These are phyloP conservation scores for Psilocybe cubensis DNA, from an alignment of 768 basidiomycete genomes.

Conservation along the genomic window DNA sequence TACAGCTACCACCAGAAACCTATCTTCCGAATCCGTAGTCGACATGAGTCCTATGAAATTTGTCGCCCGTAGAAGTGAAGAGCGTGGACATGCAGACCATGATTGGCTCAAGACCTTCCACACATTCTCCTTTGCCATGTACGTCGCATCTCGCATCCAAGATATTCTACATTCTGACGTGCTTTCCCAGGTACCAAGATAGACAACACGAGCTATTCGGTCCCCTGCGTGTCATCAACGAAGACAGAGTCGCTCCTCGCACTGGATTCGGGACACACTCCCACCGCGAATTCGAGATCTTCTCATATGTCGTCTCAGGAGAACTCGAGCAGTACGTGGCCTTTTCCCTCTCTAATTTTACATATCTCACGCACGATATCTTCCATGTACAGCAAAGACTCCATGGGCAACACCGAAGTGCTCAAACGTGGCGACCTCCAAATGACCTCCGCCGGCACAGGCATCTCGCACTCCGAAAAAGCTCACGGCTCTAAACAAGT, in stretches of 20 bases:
- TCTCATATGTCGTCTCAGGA: constrained; percentile 82
- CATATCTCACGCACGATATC: background rate
- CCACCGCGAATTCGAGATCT: constrained; percentile 90
- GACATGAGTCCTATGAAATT: constrained; percentile 41
- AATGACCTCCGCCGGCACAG: constrained; percentile 90
- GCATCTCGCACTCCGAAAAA: constrained; percentile 81
- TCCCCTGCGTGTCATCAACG: constrained; percentile 87
- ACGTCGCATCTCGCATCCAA: constrained; percentile 29
- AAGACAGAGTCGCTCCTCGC: constrained; percentile 77
- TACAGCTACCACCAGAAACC: constrained; percentile 3
- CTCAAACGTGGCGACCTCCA: constrained; percentile 90
- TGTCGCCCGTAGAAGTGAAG: constrained; percentile 57
- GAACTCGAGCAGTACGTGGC: constrained; percentile 76
- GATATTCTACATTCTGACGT: constrained; percentile 1
- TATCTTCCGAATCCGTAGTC: constrained; percentile 7
- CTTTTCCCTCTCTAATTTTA: background rate
- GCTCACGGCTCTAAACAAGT: constrained; percentile 44
- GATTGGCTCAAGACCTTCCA: constrained; percentile 90
- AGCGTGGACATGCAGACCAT: constrained; percentile 77
- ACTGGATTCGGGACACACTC: constrained; percentile 88
- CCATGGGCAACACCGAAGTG: constrained; percentile 89
- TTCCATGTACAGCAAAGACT: constrained; percentile 66
- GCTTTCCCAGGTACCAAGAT: constrained; percentile 60
- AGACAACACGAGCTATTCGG: constrained; percentile 63
- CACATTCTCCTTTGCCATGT: constrained; percentile 79